Evolutionary conservation across 768 basidiomycete genomes (phyloP).

Genomic region (Auriscalpium vulgare): DNA sequence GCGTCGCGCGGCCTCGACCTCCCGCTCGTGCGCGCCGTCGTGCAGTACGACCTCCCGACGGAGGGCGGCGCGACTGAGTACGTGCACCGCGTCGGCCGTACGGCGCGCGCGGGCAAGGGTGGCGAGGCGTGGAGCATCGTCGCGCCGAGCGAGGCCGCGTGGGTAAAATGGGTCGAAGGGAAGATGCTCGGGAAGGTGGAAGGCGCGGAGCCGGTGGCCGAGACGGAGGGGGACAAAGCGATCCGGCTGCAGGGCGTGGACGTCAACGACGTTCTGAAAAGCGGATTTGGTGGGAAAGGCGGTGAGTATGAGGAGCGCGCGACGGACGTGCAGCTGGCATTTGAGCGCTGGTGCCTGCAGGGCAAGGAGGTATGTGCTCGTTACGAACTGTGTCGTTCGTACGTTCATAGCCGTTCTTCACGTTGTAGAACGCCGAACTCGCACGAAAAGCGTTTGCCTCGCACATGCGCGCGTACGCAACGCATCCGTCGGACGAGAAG

Average conservation of each 20-base stretch:
- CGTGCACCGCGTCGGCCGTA: slow-evolving; percentile 93
- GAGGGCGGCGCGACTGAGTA: slow-evolving; percentile 97
- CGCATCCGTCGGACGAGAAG: slow-evolving; percentile 92
- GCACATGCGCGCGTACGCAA: slow-evolving; percentile 93
- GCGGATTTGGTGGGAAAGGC: slow-evolving; percentile 82
- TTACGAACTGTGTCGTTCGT: not conserved
- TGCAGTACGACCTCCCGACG: slow-evolving; percentile 96
- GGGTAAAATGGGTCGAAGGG: slow-evolving; percentile 85
- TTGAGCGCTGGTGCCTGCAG: slow-evolving; percentile 87
- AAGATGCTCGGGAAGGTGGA: slow-evolving; percentile 59
- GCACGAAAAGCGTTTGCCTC: slow-evolving; percentile 87
- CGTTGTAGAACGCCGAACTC: slow-evolving; percentile 56
- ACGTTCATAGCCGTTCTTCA: slow-evolving; percentile 1
- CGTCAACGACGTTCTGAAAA: slow-evolving; percentile 65
- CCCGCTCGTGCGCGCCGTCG: slow-evolving; percentile 85
- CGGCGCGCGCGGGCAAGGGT: slow-evolving; percentile 90
- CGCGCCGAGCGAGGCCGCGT: slow-evolving; percentile 75
- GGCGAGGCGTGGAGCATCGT: slow-evolving; percentile 96
- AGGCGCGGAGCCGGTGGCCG: slow-evolving; percentile 19
- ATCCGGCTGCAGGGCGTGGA: slow-evolving; percentile 50
- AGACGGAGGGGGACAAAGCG: slow-evolving; percentile 19
- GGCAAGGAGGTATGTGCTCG: slow-evolving; percentile 48
- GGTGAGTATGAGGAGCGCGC: slow-evolving; percentile 82
- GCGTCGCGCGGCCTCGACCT: slow-evolving; percentile 98
- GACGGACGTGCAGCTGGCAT: slow-evolving; percentile 90